Evolutionary conservation across 257 asterid genomes (phyloP), one percentile per base, ranked within the genome.

Genomic region (Apocynum venetum): DNA sequence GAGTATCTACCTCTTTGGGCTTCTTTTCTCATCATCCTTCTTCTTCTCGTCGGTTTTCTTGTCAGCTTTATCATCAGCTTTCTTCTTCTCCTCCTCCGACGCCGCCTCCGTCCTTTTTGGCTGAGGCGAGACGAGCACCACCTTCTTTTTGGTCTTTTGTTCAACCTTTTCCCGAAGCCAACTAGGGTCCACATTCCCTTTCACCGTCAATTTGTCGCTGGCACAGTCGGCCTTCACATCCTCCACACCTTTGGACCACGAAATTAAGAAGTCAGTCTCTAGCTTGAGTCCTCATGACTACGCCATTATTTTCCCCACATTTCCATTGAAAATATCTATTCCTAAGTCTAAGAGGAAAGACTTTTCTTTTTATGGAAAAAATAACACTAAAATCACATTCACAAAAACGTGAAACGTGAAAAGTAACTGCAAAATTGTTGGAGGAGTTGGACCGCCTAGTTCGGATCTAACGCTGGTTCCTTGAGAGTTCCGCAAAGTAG

Each of bases 81-180:
- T 85, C 52, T 85, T 83, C 48, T 87, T n/a, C n/a, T n/a, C n/a
- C 87, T 20, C 77, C 85, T n/a, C 71, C 77, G 53, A 80, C 76
- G 19, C n/a, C 80, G 44, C 77, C 85, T 47, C 80, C 84, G 59
- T 72, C 85, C 25, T 81, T 84, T 65, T 85, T 91, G 68, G 92
- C 80, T 77, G 98, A 63, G 97, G 97, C 14, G 97, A 91, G 70
- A 93, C 20, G 70, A 93, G 90, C 59, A 81, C 93, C 72, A 90
- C 99, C 89, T 93, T 91, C 93, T 95, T 95, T 85, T 91, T 95
- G 68, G 97, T 91, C 71, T 88, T 93, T 69, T 53, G 73, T 46
- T 83, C 96, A 10, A 93, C 93, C 76, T 83, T 88, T 71, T 95
- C 98, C 3, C 88, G 85, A 69, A 95, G 90, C 93, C 81, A 84